Conservation (phyloP, 73 alveolate genomes). For the Paramecium tetraurelia region DNA sequence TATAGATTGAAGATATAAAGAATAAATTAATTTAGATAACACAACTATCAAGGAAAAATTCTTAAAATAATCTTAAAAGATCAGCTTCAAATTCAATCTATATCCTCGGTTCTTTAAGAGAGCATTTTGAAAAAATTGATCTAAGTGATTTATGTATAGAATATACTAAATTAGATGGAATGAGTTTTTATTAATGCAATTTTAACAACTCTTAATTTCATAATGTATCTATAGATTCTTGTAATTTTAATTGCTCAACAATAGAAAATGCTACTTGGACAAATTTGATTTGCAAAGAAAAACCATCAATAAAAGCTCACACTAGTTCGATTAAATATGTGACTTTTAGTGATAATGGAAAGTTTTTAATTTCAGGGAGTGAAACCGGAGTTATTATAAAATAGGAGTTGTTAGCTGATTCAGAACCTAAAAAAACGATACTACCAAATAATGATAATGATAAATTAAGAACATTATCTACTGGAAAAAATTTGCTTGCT, state of each 20-base stretch:
- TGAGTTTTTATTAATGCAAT: neutral
- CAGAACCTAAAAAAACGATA: neutral
- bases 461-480: neutral
- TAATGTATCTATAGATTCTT: neutral
- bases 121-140: neutral
- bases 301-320: neutral
- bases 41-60: neutral
- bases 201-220: neutral
- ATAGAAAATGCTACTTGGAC: neutral
- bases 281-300: neutral
- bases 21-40: neutral
- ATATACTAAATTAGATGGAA: neutral
- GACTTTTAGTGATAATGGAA: neutral
- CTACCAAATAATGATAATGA: too few relatives aligned
- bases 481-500: too few relatives aligned
- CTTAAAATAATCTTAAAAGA: neutral
- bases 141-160: neutral
- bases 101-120: neutral
- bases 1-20: neutral
- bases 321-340: neutral
- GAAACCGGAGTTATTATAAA: neutral
- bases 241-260: neutral
- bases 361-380: neutral
- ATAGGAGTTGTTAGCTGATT: neutral
- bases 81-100: neutral